These are phyloP conservation scores for Sporothrix sp. DNA, from an alignment of 2,329 filamentous ascomycete genomes.

Conservation along the genomic window DNA sequence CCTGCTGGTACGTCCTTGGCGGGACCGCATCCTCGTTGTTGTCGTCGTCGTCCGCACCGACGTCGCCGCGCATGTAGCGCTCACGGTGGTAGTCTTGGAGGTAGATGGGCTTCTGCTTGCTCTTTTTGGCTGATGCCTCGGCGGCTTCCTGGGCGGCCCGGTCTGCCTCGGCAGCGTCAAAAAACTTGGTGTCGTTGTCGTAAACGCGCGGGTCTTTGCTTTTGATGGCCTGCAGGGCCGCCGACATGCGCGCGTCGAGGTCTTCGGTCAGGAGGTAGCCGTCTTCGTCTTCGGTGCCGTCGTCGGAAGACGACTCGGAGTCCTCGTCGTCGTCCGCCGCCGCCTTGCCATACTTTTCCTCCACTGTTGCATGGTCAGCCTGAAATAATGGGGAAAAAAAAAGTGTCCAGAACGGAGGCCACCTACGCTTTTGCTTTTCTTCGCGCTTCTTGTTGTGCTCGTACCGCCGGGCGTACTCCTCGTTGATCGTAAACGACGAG, in stretches of 20 bases:
- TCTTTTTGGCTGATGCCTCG: constrained; percentile 34
- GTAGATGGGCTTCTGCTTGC: constrained; percentile 74
- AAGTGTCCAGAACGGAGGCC: constrained; percentile 15
- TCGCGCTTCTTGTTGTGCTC: constrained; percentile 97
- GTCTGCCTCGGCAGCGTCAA: constrained; percentile 50
- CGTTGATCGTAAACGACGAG: constrained; percentile 64
- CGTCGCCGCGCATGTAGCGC: constrained; percentile 67
- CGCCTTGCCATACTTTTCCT: constrained; percentile 65
- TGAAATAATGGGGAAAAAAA: no score
- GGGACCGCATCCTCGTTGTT: constrained; percentile 25
- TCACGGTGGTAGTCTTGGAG: constrained; percentile 84
- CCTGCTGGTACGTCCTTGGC: constrained; percentile 66
- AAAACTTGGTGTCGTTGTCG: constrained; percentile 71
- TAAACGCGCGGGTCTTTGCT: constrained; percentile 89
- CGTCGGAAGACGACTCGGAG: constrained; percentile 53
- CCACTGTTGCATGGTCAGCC: constrained; percentile 46
- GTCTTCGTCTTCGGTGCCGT: constrained; percentile 83
- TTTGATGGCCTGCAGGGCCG: constrained; percentile 76
- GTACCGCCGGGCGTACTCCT: constrained; percentile 79
- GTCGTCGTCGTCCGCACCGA: constrained; percentile 49
- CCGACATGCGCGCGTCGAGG: constrained; percentile 78
- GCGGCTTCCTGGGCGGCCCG: constrained; percentile 21
- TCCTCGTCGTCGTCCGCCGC: constrained; percentile 38
- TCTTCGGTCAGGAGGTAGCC: constrained; percentile 77
- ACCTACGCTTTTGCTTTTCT: constrained; percentile 61